These are phyloP conservation scores for Paramecium caudatum DNA, from an alignment of 73 alveolate genomes.

Conservation along the genomic window DNA sequence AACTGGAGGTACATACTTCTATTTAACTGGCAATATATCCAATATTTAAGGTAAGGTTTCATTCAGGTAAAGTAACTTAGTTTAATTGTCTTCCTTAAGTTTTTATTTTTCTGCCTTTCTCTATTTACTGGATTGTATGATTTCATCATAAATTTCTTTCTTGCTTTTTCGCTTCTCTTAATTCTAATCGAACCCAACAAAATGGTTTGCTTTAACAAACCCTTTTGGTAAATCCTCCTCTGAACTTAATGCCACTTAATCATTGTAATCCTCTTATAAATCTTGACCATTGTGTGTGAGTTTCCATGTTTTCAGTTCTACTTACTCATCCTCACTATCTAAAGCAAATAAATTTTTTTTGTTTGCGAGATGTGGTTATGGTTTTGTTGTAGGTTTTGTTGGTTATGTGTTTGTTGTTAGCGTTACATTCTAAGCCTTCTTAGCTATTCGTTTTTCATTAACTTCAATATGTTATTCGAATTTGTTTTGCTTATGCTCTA, in stretches of 20 bases:
- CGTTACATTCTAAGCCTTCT: not conserved
- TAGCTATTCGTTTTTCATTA: not conserved
- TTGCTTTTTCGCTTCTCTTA: constrained; percentile 36
- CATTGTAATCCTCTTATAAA: constrained; percentile 53
- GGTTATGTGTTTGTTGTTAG: too few relatives aligned
- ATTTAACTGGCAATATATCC: not conserved
- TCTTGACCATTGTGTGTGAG: constrained; percentile 56
- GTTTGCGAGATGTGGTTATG: not conserved
- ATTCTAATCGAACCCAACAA: constrained; percentile 61
- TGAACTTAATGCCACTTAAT: constrained; percentile 30
- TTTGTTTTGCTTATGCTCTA: constrained; percentile 29
- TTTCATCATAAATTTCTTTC: constrained; percentile 66
- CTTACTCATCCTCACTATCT: constrained; percentile 64
- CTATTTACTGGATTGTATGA: not conserved
- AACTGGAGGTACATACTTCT: not conserved
- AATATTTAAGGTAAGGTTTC: constrained; percentile 1
- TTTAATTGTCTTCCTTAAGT: constrained; percentile 20
- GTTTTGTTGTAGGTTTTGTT: too few relatives aligned
- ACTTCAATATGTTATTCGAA: constrained; percentile 28
- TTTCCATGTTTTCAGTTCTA: not conserved
- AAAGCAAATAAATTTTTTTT: constrained; percentile 54
- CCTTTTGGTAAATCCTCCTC: constrained; percentile 53
- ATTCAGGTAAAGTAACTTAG: not conserved
- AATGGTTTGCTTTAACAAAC: constrained; percentile 55
- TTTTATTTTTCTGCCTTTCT: constrained; percentile 45